Percentiles rank a stretch among this genome's conserved stretches.
phyloP scores from a whole-genome alignment of 768 basidiomycete genomes.

The Leccinum broughii region DNA sequence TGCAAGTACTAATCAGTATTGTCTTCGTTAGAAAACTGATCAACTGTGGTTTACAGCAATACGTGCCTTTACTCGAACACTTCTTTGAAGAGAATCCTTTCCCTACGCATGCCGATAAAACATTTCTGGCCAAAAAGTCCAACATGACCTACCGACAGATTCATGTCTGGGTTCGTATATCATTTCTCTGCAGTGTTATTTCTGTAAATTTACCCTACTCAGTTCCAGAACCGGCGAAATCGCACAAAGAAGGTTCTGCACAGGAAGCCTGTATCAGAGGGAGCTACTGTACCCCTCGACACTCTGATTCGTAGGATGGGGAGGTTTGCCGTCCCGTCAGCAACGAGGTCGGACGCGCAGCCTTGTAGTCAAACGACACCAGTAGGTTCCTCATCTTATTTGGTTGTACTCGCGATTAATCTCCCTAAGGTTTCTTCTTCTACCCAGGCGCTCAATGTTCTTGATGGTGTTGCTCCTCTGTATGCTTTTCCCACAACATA shows the following conservation, averaged over 20 bases:
- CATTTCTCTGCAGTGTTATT: too few relatives aligned
- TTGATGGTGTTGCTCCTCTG: constrained; percentile 16
- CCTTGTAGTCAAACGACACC: constrained; percentile 4
- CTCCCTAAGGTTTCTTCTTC: neutral
- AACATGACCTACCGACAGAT: constrained; percentile 3
- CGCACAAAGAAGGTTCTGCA: neutral
- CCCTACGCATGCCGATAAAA: constrained; percentile 1
- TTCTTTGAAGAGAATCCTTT: constrained; percentile 5
- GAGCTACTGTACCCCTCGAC: neutral
- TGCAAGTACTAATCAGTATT: neutral
- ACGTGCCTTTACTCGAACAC: constrained; percentile 3
- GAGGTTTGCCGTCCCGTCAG: constrained; percentile 23
- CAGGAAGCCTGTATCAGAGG: neutral
- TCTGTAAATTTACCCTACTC: too few relatives aligned
- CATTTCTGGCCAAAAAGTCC: constrained; percentile 6
- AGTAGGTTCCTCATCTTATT: neutral
- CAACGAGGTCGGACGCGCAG: constrained; percentile 5
- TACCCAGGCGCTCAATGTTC: neutral
- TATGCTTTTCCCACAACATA: constrained; percentile 28
- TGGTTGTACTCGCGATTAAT: neutral
- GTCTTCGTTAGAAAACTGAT: neutral
- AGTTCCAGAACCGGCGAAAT: constrained; percentile 9
- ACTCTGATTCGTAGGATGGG: constrained; percentile 26
- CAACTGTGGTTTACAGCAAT: neutral
- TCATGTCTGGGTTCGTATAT: constrained; percentile 1